These are phyloP conservation scores for Komagataella pseudopastoris DNA, from an alignment of 805 yeast species.

Conservation along the genomic window DNA sequence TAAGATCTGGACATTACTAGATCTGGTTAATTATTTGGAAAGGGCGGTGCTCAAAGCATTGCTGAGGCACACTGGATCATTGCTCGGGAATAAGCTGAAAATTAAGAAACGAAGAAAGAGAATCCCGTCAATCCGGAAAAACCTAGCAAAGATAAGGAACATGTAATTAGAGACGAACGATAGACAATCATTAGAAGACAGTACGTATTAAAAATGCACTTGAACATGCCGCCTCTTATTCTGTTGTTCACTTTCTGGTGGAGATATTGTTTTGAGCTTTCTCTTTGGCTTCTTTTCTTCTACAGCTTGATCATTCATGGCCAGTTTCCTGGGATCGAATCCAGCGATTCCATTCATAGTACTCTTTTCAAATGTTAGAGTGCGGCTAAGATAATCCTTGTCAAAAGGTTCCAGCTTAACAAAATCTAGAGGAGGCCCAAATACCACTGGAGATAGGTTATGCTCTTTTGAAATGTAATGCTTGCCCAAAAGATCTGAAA, in stretches of 20 bases:
- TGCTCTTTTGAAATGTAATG: constrained; percentile 43
- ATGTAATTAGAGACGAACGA: neutral
- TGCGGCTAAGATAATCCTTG: constrained; percentile 29
- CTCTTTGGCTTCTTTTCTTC: constrained; percentile 12
- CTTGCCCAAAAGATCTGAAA: constrained; percentile 74
- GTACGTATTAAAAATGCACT: constrained; percentile 10
- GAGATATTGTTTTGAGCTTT: constrained; percentile 10
- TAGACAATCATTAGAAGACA: neutral
- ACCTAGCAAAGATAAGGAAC: neutral
- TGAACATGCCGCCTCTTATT: constrained; percentile 18
- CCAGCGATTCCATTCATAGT: constrained; percentile 66
- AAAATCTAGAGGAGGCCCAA: constrained; percentile 23
- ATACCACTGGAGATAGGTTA: constrained; percentile 22
- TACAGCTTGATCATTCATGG: constrained; percentile 28
- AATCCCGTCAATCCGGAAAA: constrained; percentile 1
- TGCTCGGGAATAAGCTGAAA: constrained; percentile 59
- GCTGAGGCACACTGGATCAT: constrained; percentile 57
- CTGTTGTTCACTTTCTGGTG: constrained; percentile 9
- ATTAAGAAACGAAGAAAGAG: constrained; percentile 7
- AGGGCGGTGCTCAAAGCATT: constrained; percentile 47
- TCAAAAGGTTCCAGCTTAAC: constrained; percentile 36
- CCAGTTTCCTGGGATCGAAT: constrained; percentile 55
- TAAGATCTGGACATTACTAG: constrained; percentile 62
- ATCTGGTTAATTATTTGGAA: constrained; percentile 47
- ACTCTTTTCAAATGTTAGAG: constrained; percentile 50